Conservation (phyloP, 805 yeast species). For the Metschnikowia chrysomelidarum region DNA sequence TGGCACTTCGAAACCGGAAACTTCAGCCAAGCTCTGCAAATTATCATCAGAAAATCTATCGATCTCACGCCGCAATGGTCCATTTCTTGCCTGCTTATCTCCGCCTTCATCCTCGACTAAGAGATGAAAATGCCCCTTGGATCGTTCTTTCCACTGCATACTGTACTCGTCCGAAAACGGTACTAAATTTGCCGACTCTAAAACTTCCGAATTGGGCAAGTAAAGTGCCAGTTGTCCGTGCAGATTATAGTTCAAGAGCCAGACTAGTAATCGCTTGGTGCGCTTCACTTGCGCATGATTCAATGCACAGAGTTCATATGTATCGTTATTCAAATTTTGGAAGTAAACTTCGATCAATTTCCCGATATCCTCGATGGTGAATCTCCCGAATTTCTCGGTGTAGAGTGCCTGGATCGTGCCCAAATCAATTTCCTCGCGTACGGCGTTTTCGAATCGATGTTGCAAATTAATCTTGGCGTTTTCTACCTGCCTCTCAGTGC, state of each 20-base stretch:
- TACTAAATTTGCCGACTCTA: constrained; percentile 13
- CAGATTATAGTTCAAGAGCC: constrained; percentile 37
- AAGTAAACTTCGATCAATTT: constrained; percentile 36
- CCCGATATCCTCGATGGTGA: constrained; percentile 27
- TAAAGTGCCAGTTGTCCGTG: constrained; percentile 22
- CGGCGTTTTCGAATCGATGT: constrained; percentile 27
- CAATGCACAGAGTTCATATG: constrained; percentile 32
- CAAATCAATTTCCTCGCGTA: constrained; percentile 33
- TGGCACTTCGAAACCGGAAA: constrained; percentile 3
- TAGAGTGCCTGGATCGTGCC: constrained; percentile 26
- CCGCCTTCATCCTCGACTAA: no score
- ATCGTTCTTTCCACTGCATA: constrained; percentile 32
- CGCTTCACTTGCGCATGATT: constrained; percentile 29
- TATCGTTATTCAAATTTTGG: constrained; percentile 24
- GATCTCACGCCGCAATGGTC: constrained; percentile 11
- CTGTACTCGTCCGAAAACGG: constrained; percentile 34
- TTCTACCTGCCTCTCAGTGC: constrained; percentile 40
- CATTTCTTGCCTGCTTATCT: neutral
- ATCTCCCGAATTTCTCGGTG: constrained; percentile 26
- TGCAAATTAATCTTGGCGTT: constrained; percentile 45
- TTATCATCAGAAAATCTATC: constrained; percentile 10
- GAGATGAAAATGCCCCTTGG: constrained; percentile 17
- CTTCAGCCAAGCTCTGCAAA: neutral
- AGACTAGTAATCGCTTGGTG: constrained; percentile 37
- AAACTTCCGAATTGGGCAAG: constrained; percentile 15